Evolutionary conservation across 257 asterid species (phyloP), one percentile per base, ranked within the genome.

Genomic region (Anisodus acutangulus): DNA sequence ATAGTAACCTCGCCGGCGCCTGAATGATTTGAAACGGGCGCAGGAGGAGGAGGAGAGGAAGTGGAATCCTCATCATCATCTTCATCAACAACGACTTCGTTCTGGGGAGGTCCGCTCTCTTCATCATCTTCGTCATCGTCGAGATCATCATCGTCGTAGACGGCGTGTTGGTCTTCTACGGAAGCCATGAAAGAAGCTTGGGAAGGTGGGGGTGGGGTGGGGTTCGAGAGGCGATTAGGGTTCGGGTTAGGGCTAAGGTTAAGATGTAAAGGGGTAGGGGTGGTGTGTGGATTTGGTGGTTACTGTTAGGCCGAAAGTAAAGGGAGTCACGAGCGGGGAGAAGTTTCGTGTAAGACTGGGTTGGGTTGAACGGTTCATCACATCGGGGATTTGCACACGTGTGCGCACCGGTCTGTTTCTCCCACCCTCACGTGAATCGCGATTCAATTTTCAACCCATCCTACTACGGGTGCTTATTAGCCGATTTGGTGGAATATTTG

Each of bases 41-140:
- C 80, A 11, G 80, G 59, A 55, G 92, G 88, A 11, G 80, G 59
- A 55, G 92, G 88, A 19, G 97, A 90, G 10, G 97, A 89, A 63
- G 94, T 89, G 39, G 96, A 92, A 83, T 94, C 80, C 39, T 72
- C 94, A 82, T 87, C 90, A 37, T 84, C 88, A 63, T 85, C 88
- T 71, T 71, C 79, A 45, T 72, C 80, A 72, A 45, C 80, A 72
- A 45, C 58, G 35, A 31, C 35, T 31, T 31, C 35, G 35, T 31
- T 31, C 35, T 31, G 35, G 35, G 35, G 35, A 31, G 35, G 35
- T 0, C 35, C 35, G 35, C 35, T 31, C 35, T 31, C 35, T 1
- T 31, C 35, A 31, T 31, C 35, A 31, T 31, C 35, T 31, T 31
- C 35, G n/a, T 72, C 80, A 5, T 72, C 80, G 17, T 72, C 58